Evolutionary conservation across 169 alveolate species (phyloP).

Genomic region (Toxoplasma gondii): DNA sequence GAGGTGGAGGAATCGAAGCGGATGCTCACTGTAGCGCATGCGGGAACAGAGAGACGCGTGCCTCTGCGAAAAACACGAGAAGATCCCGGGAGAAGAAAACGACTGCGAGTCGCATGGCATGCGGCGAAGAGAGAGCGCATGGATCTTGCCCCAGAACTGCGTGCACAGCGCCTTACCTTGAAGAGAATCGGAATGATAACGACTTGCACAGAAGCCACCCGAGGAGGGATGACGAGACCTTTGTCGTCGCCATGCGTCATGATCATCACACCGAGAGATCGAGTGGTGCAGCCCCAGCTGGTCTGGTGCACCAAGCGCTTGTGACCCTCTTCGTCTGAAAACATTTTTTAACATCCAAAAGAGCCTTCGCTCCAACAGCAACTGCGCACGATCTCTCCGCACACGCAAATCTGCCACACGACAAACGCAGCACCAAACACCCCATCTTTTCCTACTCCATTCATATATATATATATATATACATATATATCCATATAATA

Average conservation of each 20-base stretch:
- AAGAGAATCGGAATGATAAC: constrained; percentile 94
- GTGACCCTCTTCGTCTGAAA: constrained; percentile 89
- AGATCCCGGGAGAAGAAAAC: no score
- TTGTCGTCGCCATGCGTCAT: constrained; percentile 98
- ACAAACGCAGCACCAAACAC: no score
- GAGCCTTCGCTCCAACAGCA: not conserved
- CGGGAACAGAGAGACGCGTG: no score
- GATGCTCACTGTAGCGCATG: no score
- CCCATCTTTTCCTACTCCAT: not conserved
- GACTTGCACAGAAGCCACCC: constrained; percentile 95
- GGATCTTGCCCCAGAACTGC: no score
- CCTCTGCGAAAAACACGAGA: no score
- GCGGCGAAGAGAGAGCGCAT: no score
- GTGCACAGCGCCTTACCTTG: constrained; percentile 72
- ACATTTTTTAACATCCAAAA: not conserved
- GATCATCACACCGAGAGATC: constrained; percentile 92
- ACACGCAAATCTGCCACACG: no score
- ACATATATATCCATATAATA: not conserved
- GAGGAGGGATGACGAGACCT: constrained; percentile 98
- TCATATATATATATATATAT: not conserved
- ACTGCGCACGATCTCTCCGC: not conserved
- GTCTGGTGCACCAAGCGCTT: constrained; percentile 95
- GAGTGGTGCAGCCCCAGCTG: constrained; percentile 99
- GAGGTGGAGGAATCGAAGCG: no score
- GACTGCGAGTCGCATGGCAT: no score